These are phyloP conservation scores for Neocatenulostroma microsporum DNA, from an alignment of 2,329 filamentous ascomycete species.

Conservation along the genomic window DNA sequence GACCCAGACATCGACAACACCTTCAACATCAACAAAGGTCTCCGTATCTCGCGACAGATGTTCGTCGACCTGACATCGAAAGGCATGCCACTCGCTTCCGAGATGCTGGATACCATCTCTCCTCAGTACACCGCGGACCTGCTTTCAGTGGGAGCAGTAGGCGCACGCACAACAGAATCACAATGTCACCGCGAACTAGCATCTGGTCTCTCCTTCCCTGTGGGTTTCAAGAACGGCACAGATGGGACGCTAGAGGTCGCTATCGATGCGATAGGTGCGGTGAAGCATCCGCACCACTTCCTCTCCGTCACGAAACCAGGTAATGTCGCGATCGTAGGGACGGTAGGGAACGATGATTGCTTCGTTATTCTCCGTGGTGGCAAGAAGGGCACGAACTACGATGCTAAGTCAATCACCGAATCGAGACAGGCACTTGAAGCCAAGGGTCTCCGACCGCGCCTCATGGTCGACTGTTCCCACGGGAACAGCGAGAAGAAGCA, in stretches of 20 bases:
- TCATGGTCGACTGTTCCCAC: slow-evolving; percentile 99
- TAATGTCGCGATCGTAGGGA: slow-evolving; percentile 89
- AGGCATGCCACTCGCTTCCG: slow-evolving; percentile 93
- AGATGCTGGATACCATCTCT: slow-evolving; percentile 97
- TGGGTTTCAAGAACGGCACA: slow-evolving; percentile 99
- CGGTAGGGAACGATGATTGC: slow-evolving; percentile 90
- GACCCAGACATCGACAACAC: slow-evolving; percentile 97
- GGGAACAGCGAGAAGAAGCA: slow-evolving; percentile 84
- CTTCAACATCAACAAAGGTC: slow-evolving; percentile 98
- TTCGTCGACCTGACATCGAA: slow-evolving; percentile 85
- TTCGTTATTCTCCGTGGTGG: slow-evolving; percentile 93
- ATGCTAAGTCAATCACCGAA: slow-evolving; percentile 71
- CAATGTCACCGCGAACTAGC: slow-evolving; percentile 94
- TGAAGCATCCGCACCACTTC: slow-evolving; percentile 90
- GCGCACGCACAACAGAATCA: slow-evolving; percentile 91
- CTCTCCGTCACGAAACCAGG: slow-evolving; percentile 95
- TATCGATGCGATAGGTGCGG: slow-evolving; percentile 90
- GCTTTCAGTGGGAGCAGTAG: slow-evolving; percentile 84
- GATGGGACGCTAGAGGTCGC: slow-evolving; percentile 84
- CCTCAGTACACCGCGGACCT: slow-evolving; percentile 94
- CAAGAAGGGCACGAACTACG: slow-evolving; percentile 89
- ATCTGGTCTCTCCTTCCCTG: slow-evolving; percentile 88
- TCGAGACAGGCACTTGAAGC: slow-evolving; percentile 72
- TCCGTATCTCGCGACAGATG: slow-evolving; percentile 77
- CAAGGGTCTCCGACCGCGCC: slow-evolving; percentile 60